Evolutionary conservation across 345 rosid species (phyloP).

Genomic region (Cardamine occulta): DNA sequence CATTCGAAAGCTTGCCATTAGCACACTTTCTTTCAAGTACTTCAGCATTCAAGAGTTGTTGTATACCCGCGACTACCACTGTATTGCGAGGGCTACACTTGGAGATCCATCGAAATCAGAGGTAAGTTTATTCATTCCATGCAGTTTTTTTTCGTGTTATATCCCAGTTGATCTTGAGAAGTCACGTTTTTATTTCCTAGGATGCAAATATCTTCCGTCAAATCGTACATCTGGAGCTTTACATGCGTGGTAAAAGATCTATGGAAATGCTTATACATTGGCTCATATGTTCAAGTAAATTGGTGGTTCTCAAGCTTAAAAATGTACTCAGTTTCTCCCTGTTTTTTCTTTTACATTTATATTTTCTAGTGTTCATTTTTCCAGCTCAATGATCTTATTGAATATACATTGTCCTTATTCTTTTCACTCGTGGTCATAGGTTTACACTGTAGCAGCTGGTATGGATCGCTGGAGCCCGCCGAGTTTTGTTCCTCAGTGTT

Average conservation of each 20-base stretch:
- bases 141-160: background rate
- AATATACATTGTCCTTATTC: background rate
- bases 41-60: background rate
- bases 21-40: background rate
- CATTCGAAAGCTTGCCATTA: background rate
- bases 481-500: background rate
- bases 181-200: background rate
- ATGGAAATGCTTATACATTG: background rate
- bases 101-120: background rate
- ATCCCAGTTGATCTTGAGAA: background rate
- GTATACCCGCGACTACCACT: background rate
- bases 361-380: background rate
- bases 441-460: background rate
- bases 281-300: background rate
- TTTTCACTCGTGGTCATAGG: background rate
- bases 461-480: background rate
- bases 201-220: background rate
- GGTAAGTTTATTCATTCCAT: background rate
- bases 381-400: background rate
- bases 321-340: background rate
- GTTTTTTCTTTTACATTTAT: background rate
- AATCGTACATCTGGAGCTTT: background rate
- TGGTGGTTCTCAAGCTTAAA: background rate
- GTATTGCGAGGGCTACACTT: background rate
- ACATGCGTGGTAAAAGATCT: background rate